Conservation (phyloP, 2,329 filamentous ascomycete species). For the Xylaria sp. region DNA sequence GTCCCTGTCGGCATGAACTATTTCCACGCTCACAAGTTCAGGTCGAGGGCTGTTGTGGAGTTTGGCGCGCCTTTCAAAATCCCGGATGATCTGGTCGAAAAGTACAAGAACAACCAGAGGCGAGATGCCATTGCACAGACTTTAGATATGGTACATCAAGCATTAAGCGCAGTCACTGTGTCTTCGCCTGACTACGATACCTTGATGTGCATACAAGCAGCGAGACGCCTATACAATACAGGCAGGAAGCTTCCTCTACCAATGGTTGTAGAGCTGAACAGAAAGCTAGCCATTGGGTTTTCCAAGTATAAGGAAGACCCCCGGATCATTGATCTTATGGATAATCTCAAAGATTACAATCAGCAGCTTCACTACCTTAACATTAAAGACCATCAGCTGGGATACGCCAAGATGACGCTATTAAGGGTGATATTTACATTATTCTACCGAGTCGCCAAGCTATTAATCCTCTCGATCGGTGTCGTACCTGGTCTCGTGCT, state of each 20-base stretch:
- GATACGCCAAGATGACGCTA: constrained; percentile 86
- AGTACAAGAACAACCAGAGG: constrained; percentile 84
- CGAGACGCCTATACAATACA: constrained; percentile 90
- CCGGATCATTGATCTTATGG: constrained; percentile 79
- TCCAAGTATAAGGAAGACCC: constrained; percentile 91
- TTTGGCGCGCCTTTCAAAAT: constrained; percentile 92
- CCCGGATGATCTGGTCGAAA: constrained; percentile 80
- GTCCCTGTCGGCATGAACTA: constrained; percentile 99
- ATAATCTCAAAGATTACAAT: constrained; percentile 86
- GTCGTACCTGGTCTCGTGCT: constrained; percentile 88
- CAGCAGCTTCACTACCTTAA: constrained; percentile 84
- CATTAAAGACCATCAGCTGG: constrained; percentile 92
- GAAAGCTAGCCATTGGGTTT: constrained; percentile 89
- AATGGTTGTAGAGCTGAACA: constrained; percentile 92
- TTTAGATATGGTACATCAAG: constrained; percentile 86
- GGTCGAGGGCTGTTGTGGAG: constrained; percentile 93
- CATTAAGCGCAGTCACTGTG: constrained; percentile 87
- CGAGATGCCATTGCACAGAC: constrained; percentile 88
- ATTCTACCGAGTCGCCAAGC: constrained; percentile 81
- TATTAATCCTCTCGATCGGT: constrained; percentile 78
- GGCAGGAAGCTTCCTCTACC: constrained; percentile 93
- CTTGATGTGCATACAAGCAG: constrained; percentile 95
- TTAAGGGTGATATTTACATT: constrained; percentile 79
- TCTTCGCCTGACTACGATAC: constrained; percentile 95
- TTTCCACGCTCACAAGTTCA: constrained; percentile 98